Conservation (phyloP, 2,329 filamentous ascomycete species). For the Aspergillus awamori region DNA sequence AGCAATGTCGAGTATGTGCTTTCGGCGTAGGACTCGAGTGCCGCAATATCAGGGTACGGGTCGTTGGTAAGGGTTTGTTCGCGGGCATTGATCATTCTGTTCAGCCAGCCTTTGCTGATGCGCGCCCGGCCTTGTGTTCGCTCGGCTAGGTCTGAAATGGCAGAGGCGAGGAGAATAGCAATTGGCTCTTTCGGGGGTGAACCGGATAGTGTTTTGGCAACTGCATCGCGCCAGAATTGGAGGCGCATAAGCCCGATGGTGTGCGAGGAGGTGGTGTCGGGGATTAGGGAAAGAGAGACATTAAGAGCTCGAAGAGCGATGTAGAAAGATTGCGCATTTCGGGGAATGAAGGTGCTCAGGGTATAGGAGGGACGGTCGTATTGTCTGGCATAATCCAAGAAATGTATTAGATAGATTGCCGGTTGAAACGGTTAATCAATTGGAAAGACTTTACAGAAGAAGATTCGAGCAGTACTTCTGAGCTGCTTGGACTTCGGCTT, state of each 20-base stretch:
- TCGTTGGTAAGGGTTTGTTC: constrained; percentile 82
- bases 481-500: constrained; percentile 57
- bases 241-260: constrained; percentile 85
- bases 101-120: constrained; percentile 71
- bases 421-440: background rate
- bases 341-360: constrained; percentile 81
- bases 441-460: constrained; percentile 43
- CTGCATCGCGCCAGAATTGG: constrained; percentile 90
- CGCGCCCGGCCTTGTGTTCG: constrained; percentile 52
- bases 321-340: constrained; percentile 76
- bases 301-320: constrained; percentile 90
- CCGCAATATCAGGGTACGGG: constrained; percentile 72
- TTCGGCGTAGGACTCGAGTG: constrained; percentile 86
- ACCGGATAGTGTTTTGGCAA: constrained; percentile 76
- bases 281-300: constrained; percentile 84
- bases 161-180: constrained; percentile 77
- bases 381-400: constrained; percentile 58
- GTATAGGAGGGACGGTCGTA: constrained; percentile 89
- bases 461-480: constrained; percentile 62
- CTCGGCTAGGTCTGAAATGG: constrained; percentile 61
- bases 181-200: constrained; percentile 87
- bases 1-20: constrained; percentile 92
- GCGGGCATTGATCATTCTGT: constrained; percentile 76
- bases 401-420: constrained; percentile 5
- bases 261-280: constrained; percentile 86